These are phyloP conservation scores for Xylaria sp. DNA, from an alignment of 2,329 filamentous ascomycete species.

Conservation along the genomic window DNA sequence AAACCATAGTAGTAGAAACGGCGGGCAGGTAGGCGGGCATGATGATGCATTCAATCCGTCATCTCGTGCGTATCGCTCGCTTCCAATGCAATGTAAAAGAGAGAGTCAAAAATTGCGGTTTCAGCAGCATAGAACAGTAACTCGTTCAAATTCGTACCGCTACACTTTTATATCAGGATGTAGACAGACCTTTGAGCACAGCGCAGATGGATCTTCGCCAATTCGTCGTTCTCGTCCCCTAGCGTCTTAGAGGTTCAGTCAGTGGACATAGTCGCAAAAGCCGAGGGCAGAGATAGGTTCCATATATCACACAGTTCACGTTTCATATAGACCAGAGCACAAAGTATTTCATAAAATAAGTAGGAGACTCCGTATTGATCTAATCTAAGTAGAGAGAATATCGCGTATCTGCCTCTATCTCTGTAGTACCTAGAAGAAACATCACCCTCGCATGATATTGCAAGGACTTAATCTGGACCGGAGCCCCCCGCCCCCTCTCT, in stretches of 20 bases:
- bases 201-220: neutral
- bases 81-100: neutral
- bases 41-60: slow-evolving; percentile 16
- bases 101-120: neutral
- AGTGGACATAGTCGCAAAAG: too few relatives aligned
- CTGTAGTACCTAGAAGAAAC: neutral
- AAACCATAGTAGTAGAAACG: neutral
- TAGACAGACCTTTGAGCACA: neutral
- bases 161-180: too few relatives aligned
- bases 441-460: neutral
- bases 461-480: slow-evolving; percentile 1
- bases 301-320: too few relatives aligned
- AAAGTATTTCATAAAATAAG: too few relatives aligned
- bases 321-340: too few relatives aligned
- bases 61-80: neutral
- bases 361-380: slow-evolving; percentile 13
- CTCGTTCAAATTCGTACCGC: too few relatives aligned
- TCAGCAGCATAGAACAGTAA: too few relatives aligned
- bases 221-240: too few relatives aligned
- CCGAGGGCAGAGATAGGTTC: too few relatives aligned
- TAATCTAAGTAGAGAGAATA: slow-evolving; percentile 15
- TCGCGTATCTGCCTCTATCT: too few relatives aligned
- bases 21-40: too few relatives aligned
- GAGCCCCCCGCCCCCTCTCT: neutral
- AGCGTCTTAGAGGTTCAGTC: too few relatives aligned